Conservation (phyloP, 495 filamentous ascomycete species). For the Saxophila tyrrhenica region DNA sequence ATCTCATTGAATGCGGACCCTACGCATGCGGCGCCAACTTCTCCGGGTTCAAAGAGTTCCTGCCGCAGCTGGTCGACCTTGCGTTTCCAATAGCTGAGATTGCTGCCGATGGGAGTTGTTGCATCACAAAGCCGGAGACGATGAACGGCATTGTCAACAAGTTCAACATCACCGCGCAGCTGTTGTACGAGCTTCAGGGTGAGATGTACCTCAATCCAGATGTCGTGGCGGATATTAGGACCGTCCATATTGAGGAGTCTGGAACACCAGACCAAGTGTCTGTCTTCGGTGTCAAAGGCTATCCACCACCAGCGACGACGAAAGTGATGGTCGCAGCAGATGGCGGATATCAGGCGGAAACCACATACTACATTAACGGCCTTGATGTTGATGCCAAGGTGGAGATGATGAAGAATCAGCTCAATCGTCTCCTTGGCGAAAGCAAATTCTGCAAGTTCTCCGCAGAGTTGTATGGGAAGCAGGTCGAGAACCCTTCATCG, state of each 20-base stretch:
- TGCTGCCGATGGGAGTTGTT: constrained; percentile 34
- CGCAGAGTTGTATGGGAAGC: constrained; percentile 1
- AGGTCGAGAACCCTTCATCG: background rate
- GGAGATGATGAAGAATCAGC: constrained; percentile 3
- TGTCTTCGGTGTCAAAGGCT: constrained; percentile 35
- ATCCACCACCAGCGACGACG: constrained; percentile 42
- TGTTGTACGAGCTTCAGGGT: constrained; percentile 53
- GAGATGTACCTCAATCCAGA: constrained; percentile 46
- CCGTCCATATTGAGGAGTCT: constrained; percentile 32
- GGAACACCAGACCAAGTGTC: constrained; percentile 28
- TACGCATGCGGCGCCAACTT: constrained; percentile 40
- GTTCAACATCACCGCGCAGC: constrained; percentile 42
- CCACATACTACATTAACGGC: background rate
- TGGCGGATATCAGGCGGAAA: background rate
- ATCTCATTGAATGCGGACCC: constrained; percentile 26
- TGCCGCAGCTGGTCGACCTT: constrained; percentile 36
- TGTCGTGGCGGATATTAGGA: constrained; percentile 41
- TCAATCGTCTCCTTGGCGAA: background rate
- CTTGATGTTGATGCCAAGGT: constrained; percentile 1
- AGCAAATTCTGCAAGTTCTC: constrained; percentile 6
- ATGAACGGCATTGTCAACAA: constrained; percentile 17
- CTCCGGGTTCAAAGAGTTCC: constrained; percentile 37
- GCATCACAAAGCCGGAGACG: constrained; percentile 28
- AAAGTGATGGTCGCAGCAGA: constrained; percentile 22
- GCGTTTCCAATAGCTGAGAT: constrained; percentile 52